Evolutionary conservation across 2,329 filamentous ascomycete genomes (phyloP).

Genomic region (Sporothrix schenckii): DNA sequence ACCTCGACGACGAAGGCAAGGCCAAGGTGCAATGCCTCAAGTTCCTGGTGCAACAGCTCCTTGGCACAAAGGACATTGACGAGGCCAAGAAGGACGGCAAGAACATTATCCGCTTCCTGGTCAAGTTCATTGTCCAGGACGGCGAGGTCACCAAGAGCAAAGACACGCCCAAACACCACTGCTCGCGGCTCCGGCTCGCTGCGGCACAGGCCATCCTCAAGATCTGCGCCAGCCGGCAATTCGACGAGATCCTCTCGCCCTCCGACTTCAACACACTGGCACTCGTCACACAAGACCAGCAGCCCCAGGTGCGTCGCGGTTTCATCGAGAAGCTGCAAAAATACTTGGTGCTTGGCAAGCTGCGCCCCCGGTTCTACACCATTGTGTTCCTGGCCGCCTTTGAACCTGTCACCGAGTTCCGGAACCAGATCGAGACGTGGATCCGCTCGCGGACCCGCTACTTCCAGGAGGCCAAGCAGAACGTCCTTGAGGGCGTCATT

Average conservation of each 20-base stretch:
- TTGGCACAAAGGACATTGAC: slow-evolving; percentile 58
- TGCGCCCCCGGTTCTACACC: slow-evolving; percentile 80
- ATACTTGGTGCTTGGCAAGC: slow-evolving; percentile 73
- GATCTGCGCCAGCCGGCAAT: slow-evolving; percentile 73
- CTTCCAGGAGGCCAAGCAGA: slow-evolving; percentile 62
- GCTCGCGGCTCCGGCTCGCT: slow-evolving; percentile 75
- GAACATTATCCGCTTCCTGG: slow-evolving; percentile 73
- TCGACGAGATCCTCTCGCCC: slow-evolving; percentile 74
- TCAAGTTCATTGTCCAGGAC: slow-evolving; percentile 70
- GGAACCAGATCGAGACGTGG: slow-evolving; percentile 80
- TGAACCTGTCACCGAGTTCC: slow-evolving; percentile 75
- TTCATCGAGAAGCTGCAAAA: slow-evolving; percentile 90
- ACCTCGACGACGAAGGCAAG: slow-evolving; percentile 76
- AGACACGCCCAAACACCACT: slow-evolving; percentile 77
- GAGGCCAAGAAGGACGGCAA: slow-evolving; percentile 56
- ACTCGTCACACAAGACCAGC: slow-evolving; percentile 76
- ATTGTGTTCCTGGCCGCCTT: slow-evolving; percentile 90
- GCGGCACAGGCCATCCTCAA: slow-evolving; percentile 83
- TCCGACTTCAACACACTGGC: slow-evolving; percentile 80
- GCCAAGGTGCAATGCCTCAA: slow-evolving; percentile 84
- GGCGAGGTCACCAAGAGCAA: slow-evolving; percentile 55
- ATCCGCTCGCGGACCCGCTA: slow-evolving; percentile 76
- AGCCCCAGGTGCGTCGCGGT: slow-evolving; percentile 70
- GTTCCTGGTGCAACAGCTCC: slow-evolving; percentile 81
- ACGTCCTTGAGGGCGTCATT: slow-evolving; percentile 77